Conservation (phyloP, 805 yeast species). For the Pichia occidentalis region DNA sequence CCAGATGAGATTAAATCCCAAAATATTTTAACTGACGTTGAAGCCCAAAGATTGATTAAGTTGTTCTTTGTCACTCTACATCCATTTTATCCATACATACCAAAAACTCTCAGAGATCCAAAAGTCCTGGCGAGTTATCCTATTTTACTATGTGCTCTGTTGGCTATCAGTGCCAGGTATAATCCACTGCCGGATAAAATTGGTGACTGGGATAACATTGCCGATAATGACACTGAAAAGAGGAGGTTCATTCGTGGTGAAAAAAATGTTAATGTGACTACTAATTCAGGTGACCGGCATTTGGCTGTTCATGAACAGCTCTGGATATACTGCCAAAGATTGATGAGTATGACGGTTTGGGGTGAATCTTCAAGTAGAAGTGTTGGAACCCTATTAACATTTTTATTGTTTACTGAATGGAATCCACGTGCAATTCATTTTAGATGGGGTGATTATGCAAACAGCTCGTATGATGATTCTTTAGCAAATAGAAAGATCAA, state of each 20-base stretch:
- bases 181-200: slow-evolving; percentile 46
- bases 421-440: slow-evolving; percentile 91
- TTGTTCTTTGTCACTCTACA: slow-evolving; percentile 73
- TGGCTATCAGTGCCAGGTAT: slow-evolving; percentile 76
- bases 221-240: slow-evolving; percentile 5
- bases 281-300: slow-evolving; percentile 27
- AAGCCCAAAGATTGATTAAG: slow-evolving; percentile 51
- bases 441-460: slow-evolving; percentile 81
- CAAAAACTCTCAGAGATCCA: slow-evolving; percentile 61
- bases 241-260: slow-evolving; percentile 12
- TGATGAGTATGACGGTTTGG: slow-evolving; percentile 86
- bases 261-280: slow-evolving; percentile 26
- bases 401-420: slow-evolving; percentile 87
- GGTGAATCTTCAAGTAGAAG: slow-evolving; percentile 87
- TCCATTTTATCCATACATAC: slow-evolving; percentile 86
- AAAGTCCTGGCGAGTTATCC: slow-evolving; percentile 71
- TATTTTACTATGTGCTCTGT: slow-evolving; percentile 68
- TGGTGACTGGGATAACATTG: slow-evolving; percentile 12
- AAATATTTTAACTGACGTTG: slow-evolving; percentile 49
- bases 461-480: slow-evolving; percentile 41
- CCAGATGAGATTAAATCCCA: background rate
- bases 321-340: slow-evolving; percentile 78
- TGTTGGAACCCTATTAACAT: slow-evolving; percentile 80
- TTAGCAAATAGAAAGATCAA: slow-evolving; percentile 10
- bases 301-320: slow-evolving; percentile 67